These are phyloP conservation scores for Alternaria angustiovoidea DNA, from an alignment of 2,329 filamentous ascomycete genomes.

Conservation along the genomic window DNA sequence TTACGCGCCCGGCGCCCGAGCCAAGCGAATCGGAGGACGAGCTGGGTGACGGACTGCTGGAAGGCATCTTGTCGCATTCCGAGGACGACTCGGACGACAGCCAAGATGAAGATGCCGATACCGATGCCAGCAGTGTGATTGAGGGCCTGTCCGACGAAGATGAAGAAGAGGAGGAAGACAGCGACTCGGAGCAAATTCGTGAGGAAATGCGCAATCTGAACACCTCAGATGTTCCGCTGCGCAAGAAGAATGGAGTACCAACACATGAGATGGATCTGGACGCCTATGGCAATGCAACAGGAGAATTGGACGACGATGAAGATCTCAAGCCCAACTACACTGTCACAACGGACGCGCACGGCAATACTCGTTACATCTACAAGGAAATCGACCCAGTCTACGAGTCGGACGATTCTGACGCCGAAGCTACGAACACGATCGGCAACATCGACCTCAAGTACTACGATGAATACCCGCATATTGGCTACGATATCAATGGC, in stretches of 20 bases:
- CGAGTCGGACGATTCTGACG: constrained; percentile 93
- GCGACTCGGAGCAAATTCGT: constrained; percentile 54
- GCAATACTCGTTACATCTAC: constrained; percentile 89
- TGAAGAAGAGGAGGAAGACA: constrained; percentile 46
- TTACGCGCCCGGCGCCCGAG: constrained; percentile 45
- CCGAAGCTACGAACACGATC: constrained; percentile 85
- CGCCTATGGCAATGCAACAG: constrained; percentile 23
- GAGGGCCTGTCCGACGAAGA: constrained; percentile 44
- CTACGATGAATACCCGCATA: constrained; percentile 97
- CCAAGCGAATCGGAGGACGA: constrained; percentile 46
- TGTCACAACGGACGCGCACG: constrained; percentile 83
- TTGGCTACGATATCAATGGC: constrained; percentile 98
- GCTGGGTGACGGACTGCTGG: constrained; percentile 50
- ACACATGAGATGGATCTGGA: constrained; percentile 29
- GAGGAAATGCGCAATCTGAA: constrained; percentile 56
- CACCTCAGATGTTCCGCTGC: constrained; percentile 38
- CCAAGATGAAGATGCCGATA: constrained; percentile 33
- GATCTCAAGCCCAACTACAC: constrained; percentile 61
- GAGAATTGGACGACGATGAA: constrained; percentile 42
- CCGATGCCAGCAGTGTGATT: constrained; percentile 44
- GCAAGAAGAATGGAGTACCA: constrained; percentile 25
- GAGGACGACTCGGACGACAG: constrained; percentile 50
- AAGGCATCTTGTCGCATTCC: constrained; percentile 54
- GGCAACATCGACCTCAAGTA: constrained; percentile 93
- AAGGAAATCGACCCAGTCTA: constrained; percentile 93